Base-by-base conservation (phyloP, 306 rosid species). In the Abrus precatorius region DNA sequence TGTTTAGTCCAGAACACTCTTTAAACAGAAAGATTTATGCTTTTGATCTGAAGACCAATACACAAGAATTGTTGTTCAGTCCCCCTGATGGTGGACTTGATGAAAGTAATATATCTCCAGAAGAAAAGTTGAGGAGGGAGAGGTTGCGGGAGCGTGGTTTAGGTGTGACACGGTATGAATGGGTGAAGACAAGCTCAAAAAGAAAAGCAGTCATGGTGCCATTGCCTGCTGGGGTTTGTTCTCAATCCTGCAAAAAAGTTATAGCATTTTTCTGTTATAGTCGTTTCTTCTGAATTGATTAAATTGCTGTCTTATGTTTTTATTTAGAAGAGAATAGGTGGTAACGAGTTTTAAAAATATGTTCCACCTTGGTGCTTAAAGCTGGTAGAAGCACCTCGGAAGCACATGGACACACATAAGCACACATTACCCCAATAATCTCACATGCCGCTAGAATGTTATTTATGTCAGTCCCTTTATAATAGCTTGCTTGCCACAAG, bases 81-180 rank as follows among this genome's bases (percentile, higher is more conserved):
- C 97, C 99, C 45, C 97, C 92, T 0, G 93, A 90, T 75, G 99
- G 97, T 4, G 99, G 98, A 70, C 87, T 91, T n/a, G 98, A 91
- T 43, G 98, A 95, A 85, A 88, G 92, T 69, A 93, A 93, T 78
- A 89, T 93, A 76, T 89, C 99, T 33, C 87, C 94, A 0, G 98
- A 95, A 82, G 98, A 93, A 86, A 93, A 93, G 84, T 78, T 93
- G 87, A 89, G 99, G 92, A 88, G 98, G 87, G 99, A 95, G 88
- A 93, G 99, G 86, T 84, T 86, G 89, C 89, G 97, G 87, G 99
- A 93, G 83, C 94, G 98, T 0, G 98, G 99, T 74, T 83, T 93
- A 83, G 99, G 98, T 75, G 99, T 95, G 59, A 95, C 99, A 0
- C 87, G 92, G 63, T 95, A 93, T 53, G 99, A 95, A 81, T 95